Conservation (phyloP, 306 rosid genomes). For the Quillaja saponaria region DNA sequence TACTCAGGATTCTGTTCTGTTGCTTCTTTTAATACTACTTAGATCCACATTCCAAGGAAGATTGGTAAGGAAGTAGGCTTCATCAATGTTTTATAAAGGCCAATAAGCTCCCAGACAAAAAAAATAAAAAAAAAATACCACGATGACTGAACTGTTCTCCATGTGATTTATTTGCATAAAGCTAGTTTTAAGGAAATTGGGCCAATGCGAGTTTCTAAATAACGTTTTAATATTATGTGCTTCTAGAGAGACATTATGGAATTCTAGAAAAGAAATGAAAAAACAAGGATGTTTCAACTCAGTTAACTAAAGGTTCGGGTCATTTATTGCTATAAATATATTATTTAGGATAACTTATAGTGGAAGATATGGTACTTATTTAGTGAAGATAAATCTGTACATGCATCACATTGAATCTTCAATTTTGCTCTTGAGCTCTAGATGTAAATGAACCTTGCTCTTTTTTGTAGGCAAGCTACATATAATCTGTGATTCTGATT, state of each 20-base stretch:
- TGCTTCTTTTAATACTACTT: conserved; percentile 20
- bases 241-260: neutral
- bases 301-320: conserved; percentile 15
- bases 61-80: conserved; percentile 13
- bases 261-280: conserved; percentile 6
- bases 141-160: neutral
- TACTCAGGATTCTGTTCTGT: neutral
- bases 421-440: neutral
- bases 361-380: neutral
- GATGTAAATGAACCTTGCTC: neutral
- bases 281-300: too few relatives aligned
- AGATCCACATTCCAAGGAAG: neutral
- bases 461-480: neutral
- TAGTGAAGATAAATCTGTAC: neutral
- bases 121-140: too few relatives aligned
- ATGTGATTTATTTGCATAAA: neutral
- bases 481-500: conserved; percentile 24
- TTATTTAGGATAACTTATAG: conserved; percentile 8
- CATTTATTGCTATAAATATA: conserved; percentile 11
- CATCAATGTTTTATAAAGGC: conserved; percentile 3
- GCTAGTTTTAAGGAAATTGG: neutral
- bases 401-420: too few relatives aligned
- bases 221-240: neutral
- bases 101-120: conserved; percentile 14
- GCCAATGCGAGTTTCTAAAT: neutral